Percentiles rank a stretch among this genome's conserved stretches.
Evolutionary conservation across 1,139 yeast genomes (phyloP).

Genomic region (Protomyces inundatus): DNA sequence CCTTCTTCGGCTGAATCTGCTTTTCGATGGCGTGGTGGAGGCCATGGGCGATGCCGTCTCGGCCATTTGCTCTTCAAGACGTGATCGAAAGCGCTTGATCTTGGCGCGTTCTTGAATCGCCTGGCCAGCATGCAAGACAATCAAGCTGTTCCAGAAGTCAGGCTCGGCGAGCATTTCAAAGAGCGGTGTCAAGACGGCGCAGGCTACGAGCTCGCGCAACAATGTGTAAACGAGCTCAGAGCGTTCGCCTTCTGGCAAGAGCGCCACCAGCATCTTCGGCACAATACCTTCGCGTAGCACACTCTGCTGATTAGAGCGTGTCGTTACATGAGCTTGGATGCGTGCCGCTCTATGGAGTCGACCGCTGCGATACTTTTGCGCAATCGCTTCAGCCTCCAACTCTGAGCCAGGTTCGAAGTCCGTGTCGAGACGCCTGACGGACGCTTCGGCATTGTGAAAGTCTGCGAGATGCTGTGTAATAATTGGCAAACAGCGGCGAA

Average conservation of each 20-base stretch:
- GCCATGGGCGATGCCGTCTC: slow-evolving; percentile 9
- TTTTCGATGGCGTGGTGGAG: slow-evolving; percentile 19
- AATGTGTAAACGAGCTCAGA: slow-evolving; percentile 51
- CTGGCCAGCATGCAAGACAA: slow-evolving; percentile 58
- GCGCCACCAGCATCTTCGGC: slow-evolving; percentile 46
- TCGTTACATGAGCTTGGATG: slow-evolving; percentile 37
- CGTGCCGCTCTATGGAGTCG: slow-evolving; percentile 58
- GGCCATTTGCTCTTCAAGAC: slow-evolving; percentile 49
- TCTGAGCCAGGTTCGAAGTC: slow-evolving; percentile 37
- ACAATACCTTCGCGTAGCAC: slow-evolving; percentile 48
- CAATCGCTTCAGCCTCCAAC: slow-evolving; percentile 51
- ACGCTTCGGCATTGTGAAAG: slow-evolving; percentile 50
- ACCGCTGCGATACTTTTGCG: slow-evolving; percentile 49
- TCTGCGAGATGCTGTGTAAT: slow-evolving; percentile 59
- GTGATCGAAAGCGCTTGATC: slow-evolving; percentile 66
- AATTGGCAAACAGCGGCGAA: slow-evolving; percentile 57
- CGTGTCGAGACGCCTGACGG: slow-evolving; percentile 34
- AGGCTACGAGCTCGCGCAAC: slow-evolving; percentile 59
- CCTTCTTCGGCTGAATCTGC: slow-evolving; percentile 30
- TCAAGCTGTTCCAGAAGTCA: slow-evolving; percentile 66
- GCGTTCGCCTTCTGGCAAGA: slow-evolving; percentile 51
- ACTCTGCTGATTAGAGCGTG: slow-evolving; percentile 45
- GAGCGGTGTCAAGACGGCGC: slow-evolving; percentile 53
- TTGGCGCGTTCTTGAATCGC: slow-evolving; percentile 69
- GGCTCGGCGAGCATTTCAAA: slow-evolving; percentile 60